These are phyloP conservation scores for Backusella sp. DNA, from an alignment of 192 early-diverging fungal species.

Conservation along the genomic window DNA sequence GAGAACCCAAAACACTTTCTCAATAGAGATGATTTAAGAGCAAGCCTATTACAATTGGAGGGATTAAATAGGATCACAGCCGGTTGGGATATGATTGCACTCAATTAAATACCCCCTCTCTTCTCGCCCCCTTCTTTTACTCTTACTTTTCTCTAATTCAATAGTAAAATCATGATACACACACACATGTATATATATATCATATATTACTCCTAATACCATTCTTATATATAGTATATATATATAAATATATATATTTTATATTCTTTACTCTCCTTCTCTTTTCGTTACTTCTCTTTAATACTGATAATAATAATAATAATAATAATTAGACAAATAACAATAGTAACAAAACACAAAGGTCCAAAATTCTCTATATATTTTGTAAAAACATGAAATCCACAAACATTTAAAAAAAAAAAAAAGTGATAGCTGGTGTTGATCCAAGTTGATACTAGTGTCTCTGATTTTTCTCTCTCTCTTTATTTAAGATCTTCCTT, in stretches of 20 bases:
- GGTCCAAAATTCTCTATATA: neutral
- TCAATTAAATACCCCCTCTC: neutral
- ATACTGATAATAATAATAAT: neutral
- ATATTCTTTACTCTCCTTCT: neutral
- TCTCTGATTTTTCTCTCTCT: neutral
- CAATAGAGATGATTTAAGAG: neutral
- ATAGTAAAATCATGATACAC: neutral
- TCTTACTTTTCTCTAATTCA: neutral
- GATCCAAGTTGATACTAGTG: neutral
- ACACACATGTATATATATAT: neutral
- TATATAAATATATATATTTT: too few relatives aligned
- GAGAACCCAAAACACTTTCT: slow-evolving; percentile 13
- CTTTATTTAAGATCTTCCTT: slow-evolving; percentile 50
- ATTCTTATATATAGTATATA: neutral
- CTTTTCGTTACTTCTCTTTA: neutral
- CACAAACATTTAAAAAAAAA: neutral
- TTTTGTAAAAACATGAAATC: neutral
- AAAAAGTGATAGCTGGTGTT: neutral
- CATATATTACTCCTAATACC: neutral
- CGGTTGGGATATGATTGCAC: slow-evolving; percentile 22
- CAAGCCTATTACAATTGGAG: neutral
- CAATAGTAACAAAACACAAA: neutral
- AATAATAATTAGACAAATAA: slow-evolving; percentile 1
- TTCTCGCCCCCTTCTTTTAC: neutral
- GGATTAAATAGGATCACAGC: slow-evolving; percentile 17